Base-by-base conservation (phyloP, 257 asterid genomes). In the Penstemon eatonii region DNA sequence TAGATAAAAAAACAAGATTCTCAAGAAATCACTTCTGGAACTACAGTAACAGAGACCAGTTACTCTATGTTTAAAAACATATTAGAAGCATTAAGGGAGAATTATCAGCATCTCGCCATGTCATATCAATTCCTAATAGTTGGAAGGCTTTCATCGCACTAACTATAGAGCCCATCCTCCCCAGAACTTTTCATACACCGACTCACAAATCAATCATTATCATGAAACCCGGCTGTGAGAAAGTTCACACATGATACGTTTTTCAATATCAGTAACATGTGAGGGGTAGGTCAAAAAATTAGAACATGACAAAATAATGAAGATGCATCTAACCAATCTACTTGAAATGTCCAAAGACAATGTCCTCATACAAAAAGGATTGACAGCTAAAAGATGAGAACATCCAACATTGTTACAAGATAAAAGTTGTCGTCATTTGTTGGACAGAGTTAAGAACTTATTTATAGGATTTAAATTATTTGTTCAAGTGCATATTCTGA, bases 391-490 rank as follows among this genome's bases (percentile, higher is more conserved):
- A 60, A 64, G 40, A 25, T 10, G 42, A 54, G 5, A 51, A 19
- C 37, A 47, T 65, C 46, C 8, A 63, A 59, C 70, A 71, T 25
- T 60, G 59, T 44, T 54, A 56, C 69, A 55, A 61, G 46, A 59
- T 55, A 61, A 51, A 40, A 36, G n/a, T 19, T 25, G 58, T 63
- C 57, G 56, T 51, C 19, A 63, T 12, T 19, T 11, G 66, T 55
- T 13, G 51, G 58, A 44, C 43, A 39, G 38, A n/a, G n/a, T n/a
- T 13, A 4, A 12, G 63, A 65, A 40, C 51, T 61, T 39, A 9
- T 41, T n/a, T n/a, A 61, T 5, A 4, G 9, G 47, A 52, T 75
- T 46, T 68, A 42, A 52, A 13, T 37, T n/a, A 47, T 15, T 61
- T 42, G 33, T 56, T 38, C 53, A 6, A 66, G 40, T 10, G 33